These are phyloP conservation scores for Tetradesmus obliquus DNA, from an alignment of 139 green algal species.

Conservation along the genomic window DNA sequence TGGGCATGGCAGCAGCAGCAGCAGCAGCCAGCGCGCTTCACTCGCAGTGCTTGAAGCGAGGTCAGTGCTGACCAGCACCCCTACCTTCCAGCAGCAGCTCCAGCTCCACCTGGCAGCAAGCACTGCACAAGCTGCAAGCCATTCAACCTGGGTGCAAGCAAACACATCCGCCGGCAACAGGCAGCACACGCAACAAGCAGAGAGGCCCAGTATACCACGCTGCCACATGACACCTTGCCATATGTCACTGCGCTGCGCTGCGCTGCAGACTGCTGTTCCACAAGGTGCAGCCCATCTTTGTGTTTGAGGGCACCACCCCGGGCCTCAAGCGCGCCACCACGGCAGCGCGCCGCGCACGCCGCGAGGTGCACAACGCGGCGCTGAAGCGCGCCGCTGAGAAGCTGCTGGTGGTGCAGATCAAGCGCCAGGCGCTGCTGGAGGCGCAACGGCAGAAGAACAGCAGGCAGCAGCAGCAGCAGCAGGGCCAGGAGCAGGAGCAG, in stretches of 20 bases:
- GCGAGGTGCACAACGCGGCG: constrained; percentile 79
- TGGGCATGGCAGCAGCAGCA: background rate
- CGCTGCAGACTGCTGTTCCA: constrained; percentile 92
- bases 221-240: too few relatives aligned
- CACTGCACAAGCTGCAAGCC: background rate
- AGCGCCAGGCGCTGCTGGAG: constrained; percentile 57
- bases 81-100: background rate
- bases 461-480: constrained; percentile 22
- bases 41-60: background rate
- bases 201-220: too few relatives aligned
- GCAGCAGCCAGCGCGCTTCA: background rate
- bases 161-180: background rate
- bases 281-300: constrained; percentile 93
- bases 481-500: background rate
- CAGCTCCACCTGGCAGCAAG: background rate
- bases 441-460: constrained; percentile 33
- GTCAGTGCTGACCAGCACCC: background rate
- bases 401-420: constrained; percentile 94
- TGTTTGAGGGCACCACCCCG: constrained; percentile 98
- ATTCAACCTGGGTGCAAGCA: background rate
- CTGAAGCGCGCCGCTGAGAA: constrained; percentile 92
- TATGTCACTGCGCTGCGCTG: background rate
- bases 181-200: background rate
- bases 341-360: constrained; percentile 72
- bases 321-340: constrained; percentile 92